Percentiles rank a stretch among this genome's conserved stretches.
Evolutionary conservation across 805 yeast genomes (phyloP).

Genomic region (Suhomyces sp.): DNA sequence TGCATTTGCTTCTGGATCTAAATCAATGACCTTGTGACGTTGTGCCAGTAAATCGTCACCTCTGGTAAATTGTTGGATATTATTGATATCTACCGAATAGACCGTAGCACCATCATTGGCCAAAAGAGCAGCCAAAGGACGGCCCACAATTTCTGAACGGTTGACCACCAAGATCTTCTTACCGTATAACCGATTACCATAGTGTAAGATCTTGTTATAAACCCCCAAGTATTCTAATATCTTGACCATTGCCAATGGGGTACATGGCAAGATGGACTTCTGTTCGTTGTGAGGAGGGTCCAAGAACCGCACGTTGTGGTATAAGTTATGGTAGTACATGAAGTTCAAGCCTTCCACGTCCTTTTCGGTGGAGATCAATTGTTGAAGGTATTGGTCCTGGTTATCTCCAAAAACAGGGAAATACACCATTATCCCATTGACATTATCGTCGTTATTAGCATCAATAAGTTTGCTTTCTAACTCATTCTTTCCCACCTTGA

Average conservation of each 20-base stretch:
- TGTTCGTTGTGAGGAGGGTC: constrained; percentile 64
- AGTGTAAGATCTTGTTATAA: constrained; percentile 76
- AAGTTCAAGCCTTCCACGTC: constrained; percentile 96
- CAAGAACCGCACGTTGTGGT: constrained; percentile 85
- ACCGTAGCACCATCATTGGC: constrained; percentile 98
- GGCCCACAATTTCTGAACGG: constrained; percentile 94
- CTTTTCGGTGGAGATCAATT: constrained; percentile 84
- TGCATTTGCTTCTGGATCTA: constrained; percentile 49
- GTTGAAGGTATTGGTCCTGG: constrained; percentile 95
- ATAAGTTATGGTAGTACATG: constrained; percentile 87
- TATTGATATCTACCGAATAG: constrained; percentile 84
- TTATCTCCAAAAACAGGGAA: constrained; percentile 96
- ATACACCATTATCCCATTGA: constrained; percentile 94
- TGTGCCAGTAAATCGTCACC: constrained; percentile 84
- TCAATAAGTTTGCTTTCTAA: constrained; percentile 79
- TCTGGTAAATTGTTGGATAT: constrained; percentile 87
- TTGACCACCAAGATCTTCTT: constrained; percentile 88
- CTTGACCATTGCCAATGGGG: constrained; percentile 93
- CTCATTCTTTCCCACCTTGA: constrained; percentile 73
- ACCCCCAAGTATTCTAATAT: constrained; percentile 86
- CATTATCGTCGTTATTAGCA: constrained; percentile 73
- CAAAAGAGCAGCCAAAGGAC: constrained; percentile 91
- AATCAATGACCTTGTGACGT: constrained; percentile 71
- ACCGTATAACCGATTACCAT: constrained; percentile 92
- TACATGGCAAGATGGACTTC: constrained; percentile 92